Base-by-base conservation (phyloP, 23 red algal species). In the Agarophyton chilense region DNA sequence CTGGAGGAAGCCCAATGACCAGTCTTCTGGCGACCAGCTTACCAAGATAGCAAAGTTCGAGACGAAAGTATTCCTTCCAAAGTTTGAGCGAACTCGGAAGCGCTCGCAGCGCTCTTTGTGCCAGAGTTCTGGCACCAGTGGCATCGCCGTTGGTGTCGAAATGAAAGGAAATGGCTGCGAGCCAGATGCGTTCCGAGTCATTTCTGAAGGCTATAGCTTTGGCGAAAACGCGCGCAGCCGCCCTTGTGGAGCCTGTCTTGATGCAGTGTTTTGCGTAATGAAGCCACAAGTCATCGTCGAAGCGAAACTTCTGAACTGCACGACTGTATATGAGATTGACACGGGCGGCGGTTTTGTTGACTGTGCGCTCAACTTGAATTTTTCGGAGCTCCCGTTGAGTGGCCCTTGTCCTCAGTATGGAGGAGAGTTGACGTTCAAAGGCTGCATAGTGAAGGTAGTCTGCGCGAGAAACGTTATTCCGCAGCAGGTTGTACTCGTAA, bases 201-300 rank as follows among this genome's bases (percentile, higher is more conserved):
- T 52, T 52, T 44, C 88, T 36, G 51, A 54, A 73, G 12, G 88
- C 88, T 67, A 91, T 91, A 24, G 88, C 88, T 29, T 74, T 82
- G 22, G 67, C 67, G 53, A 91, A 74, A 17, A 91, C 74, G 26
- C 65, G 60, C 31, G 55, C 75, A 41, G 88, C 88, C 4, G 74
- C 75, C 11, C 62, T 41, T 19, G 49, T 41, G 22, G 77, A 41
- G 31, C 77, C 77, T 5, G 26, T 91, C 18, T 51, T 55, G 41
- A 91, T 35, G 55, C 88, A 91, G 64, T 91, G 77, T 54, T 75
- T 81, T 25, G 88, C 88, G 38, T 91, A 91, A 46, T 91, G 88
- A n/a, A 91, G 60, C 76, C 77, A 91, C 45, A 91, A 57, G 31
- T 91, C 36, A 46, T 72, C 57, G 61, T 91, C 88, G 19, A 52